A percentile compares a stretch with the other conserved stretches of the same genome.
Evolutionary conservation across 129 eudicot genomes (phyloP).

Genomic region (Heracleum sosnowskyi): DNA sequence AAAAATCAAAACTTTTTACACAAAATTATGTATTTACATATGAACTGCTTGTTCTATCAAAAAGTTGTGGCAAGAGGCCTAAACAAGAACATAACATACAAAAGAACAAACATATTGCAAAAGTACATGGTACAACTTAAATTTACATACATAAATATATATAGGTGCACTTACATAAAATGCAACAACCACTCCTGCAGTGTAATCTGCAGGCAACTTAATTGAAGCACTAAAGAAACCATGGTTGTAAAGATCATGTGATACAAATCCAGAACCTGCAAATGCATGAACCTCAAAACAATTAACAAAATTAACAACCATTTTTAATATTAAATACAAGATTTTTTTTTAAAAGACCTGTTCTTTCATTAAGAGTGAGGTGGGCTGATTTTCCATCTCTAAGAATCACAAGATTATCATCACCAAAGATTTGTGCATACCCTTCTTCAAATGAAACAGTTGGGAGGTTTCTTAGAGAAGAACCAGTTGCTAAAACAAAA

Average conservation of each 20-base stretch:
- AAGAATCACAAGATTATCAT: conserved; percentile 55
- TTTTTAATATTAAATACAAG: neutral
- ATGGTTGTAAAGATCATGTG: conserved; percentile 80
- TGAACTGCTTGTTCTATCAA: too few species aligned
- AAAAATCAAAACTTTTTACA: neutral
- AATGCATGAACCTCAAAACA: neutral
- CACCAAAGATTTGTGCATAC: conserved; percentile 81
- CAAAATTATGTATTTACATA: neutral
- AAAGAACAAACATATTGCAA: neutral
- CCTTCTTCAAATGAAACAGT: conserved; percentile 86
- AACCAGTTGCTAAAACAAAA: conserved; percentile 36
- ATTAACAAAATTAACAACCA: neutral
- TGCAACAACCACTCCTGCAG: conserved; percentile 97
- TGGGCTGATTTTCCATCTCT: conserved; percentile 88
- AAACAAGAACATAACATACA: neutral
- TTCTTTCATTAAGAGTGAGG: conserved; percentile 56
- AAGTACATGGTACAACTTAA: too few species aligned
- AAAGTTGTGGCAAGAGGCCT: neutral
- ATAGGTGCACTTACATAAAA: conserved; percentile 63
- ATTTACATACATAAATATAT: too few species aligned
- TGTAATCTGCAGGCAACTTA: conserved; percentile 93
- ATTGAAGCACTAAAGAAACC: conserved; percentile 97
- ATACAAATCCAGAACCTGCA: conserved; percentile 91
- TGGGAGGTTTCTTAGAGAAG: conserved; percentile 49
- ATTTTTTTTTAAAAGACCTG: conserved; percentile 39